Conservation (phyloP, 108 stramenopile species). For the Skeletonema potamos region DNA sequence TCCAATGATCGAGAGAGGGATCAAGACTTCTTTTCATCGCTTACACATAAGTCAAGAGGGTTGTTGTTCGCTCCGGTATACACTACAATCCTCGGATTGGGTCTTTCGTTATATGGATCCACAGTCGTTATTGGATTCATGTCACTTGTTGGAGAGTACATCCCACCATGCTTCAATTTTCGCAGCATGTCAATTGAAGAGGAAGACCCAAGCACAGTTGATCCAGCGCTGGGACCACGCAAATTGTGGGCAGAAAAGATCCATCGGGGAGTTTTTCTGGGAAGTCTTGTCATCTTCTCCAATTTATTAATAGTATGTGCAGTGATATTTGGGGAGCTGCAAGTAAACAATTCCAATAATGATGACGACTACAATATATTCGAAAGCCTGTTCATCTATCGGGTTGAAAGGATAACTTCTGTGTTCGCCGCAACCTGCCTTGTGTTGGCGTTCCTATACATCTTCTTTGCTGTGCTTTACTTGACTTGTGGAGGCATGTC, state of each 20-base stretch:
- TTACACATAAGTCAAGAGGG: slow-evolving; percentile 55
- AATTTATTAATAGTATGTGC: slow-evolving; percentile 78
- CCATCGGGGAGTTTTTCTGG: slow-evolving; percentile 73
- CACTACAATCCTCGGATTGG: slow-evolving; percentile 63
- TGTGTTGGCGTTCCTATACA: slow-evolving; percentile 73
- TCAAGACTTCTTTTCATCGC: slow-evolving; percentile 47
- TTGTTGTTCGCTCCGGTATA: slow-evolving; percentile 76
- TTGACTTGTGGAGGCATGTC: slow-evolving; percentile 43
- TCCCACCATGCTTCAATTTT: slow-evolving; percentile 75
- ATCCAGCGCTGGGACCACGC: slow-evolving; percentile 30
- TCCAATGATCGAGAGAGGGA: slow-evolving; percentile 36
- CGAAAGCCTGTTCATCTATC: slow-evolving; percentile 50
- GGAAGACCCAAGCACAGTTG: slow-evolving; percentile 8
- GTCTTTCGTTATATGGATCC: slow-evolving; percentile 67
- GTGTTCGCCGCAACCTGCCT: slow-evolving; percentile 77
- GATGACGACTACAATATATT: slow-evolving; percentile 34
- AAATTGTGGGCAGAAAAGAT: slow-evolving; percentile 48
- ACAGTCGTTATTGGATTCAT: slow-evolving; percentile 85
- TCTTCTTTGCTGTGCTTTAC: slow-evolving; percentile 66
- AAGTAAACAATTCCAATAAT: slow-evolving; percentile 60
- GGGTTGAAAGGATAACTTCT: slow-evolving; percentile 79
- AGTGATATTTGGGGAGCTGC: slow-evolving; percentile 83
- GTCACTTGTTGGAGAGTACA: slow-evolving; percentile 75
- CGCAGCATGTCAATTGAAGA: slow-evolving; percentile 51
- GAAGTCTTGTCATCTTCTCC: slow-evolving; percentile 77